phyloP scores from a whole-genome alignment of 164 flowering plant genomes.

The Sedum album region DNA sequence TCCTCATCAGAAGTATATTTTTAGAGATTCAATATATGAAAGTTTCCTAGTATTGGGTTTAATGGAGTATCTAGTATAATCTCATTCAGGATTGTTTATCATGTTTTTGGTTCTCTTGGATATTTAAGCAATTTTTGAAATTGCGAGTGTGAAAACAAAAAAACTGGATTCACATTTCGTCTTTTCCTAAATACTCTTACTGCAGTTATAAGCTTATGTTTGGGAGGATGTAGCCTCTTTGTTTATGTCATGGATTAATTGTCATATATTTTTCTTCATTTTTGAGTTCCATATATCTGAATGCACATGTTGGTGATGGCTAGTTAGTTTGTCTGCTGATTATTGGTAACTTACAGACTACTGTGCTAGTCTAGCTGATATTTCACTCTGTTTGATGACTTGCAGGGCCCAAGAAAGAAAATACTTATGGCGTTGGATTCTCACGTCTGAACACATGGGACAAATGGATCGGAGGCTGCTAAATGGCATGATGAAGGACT shows the following conservation, averaged over 20 bases:
- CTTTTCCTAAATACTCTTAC: too few relatives aligned
- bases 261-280: background rate
- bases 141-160: background rate
- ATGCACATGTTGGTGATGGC: background rate
- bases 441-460: slow-evolving; percentile 19
- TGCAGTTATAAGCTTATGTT: too few relatives aligned
- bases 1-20: background rate
- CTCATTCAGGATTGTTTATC: background rate
- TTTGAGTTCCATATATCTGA: background rate
- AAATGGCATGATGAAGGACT: background rate
- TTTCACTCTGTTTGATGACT: background rate
- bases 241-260: background rate
- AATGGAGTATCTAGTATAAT: background rate
- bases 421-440: slow-evolving; percentile 66
- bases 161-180: too few relatives aligned
- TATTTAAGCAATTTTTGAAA: background rate
- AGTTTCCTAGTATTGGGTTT: background rate
- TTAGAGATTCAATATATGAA: background rate
- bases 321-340: background rate
- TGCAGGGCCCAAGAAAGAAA: slow-evolving; percentile 93
- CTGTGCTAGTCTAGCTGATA: background rate
- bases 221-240: too few relatives aligned
- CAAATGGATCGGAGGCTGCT: slow-evolving; percentile 4
- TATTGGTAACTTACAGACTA: too few relatives aligned
- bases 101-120: background rate